Percentiles rank a stretch among this genome's conserved stretches.
Evolutionary conservation across 768 basidiomycete species (phyloP).

Genomic region (Phylloporus sp.): DNA sequence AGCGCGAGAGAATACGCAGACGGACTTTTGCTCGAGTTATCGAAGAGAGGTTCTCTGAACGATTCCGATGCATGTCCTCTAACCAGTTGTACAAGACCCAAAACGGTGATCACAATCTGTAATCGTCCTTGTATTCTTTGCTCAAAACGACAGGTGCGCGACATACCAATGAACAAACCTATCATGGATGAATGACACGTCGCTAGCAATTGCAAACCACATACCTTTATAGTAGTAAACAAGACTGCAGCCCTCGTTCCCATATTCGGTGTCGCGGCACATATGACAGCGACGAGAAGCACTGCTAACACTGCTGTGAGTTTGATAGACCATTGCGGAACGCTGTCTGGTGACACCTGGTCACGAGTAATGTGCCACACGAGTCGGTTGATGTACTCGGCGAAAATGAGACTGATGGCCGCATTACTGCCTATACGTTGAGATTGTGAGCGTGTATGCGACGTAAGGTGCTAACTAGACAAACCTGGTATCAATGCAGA

Average conservation of each 20-base stretch:
- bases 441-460: slow-evolving; percentile 1
- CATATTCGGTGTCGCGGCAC: slow-evolving; percentile 68
- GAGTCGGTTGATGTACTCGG: slow-evolving; percentile 89
- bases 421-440: slow-evolving; percentile 57
- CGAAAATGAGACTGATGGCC: slow-evolving; percentile 84
- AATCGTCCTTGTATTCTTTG: not conserved
- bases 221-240: slow-evolving; percentile 85
- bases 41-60: slow-evolving; percentile 63
- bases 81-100: slow-evolving; percentile 74
- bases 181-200: not conserved
- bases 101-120: slow-evolving; percentile 64
- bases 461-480: slow-evolving; percentile 2
- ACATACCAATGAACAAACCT: slow-evolving; percentile 66
- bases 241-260: slow-evolving; percentile 80
- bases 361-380: slow-evolving; percentile 71
- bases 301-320: slow-evolving; percentile 75
- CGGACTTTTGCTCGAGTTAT: slow-evolving; percentile 68
- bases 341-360: slow-evolving; percentile 67
- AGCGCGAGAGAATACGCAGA: slow-evolving; percentile 88
- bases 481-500: slow-evolving; percentile 80
- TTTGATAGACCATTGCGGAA: slow-evolving; percentile 91
- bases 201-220: slow-evolving; percentile 2
- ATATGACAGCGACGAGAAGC: slow-evolving; percentile 65
- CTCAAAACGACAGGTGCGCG: not conserved
- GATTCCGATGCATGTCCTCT: slow-evolving; percentile 68